These are phyloP conservation scores for Omphalotus olearius DNA, from an alignment of 1,284 basidiomycete genomes.

Conservation along the genomic window DNA sequence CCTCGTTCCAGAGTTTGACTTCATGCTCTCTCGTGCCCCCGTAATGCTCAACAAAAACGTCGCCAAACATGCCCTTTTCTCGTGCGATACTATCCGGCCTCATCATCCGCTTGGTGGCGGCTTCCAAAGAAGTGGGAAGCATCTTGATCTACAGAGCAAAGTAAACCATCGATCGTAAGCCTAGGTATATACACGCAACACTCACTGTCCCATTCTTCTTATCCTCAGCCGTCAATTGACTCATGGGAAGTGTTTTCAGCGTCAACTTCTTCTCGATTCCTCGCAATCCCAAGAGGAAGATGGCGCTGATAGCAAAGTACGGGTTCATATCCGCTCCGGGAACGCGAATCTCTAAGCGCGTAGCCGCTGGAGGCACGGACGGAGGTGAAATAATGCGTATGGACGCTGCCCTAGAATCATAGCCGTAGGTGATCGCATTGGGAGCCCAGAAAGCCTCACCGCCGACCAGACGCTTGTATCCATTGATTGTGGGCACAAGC, in stretches of 20 bases:
- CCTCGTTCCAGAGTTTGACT: constrained; percentile 80
- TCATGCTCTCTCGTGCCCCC: constrained; percentile 91
- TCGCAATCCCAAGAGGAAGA: constrained; percentile 82
- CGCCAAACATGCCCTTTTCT: constrained; percentile 69
- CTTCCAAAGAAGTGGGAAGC: constrained; percentile 75
- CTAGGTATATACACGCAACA: constrained; percentile 11
- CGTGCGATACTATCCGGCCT: constrained; percentile 74
- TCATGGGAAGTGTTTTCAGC: constrained; percentile 72
- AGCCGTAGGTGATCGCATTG: constrained; percentile 90
- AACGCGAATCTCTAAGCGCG: constrained; percentile 88
- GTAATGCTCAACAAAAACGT: constrained; percentile 91
- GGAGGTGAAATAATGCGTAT: constrained; percentile 91
- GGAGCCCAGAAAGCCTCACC: constrained; percentile 96
- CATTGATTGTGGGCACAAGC: constrained; percentile 93
- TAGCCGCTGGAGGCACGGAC: constrained; percentile 73
- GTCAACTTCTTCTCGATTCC: constrained; percentile 79
- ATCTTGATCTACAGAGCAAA: constrained; percentile 48
- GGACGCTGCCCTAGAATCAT: constrained; percentile 90
- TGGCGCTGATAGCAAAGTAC: constrained; percentile 82
- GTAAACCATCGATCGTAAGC: background rate
- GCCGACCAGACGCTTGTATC: constrained; percentile 96
- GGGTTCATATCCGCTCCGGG: constrained; percentile 97
- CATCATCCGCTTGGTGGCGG: constrained; percentile 81
- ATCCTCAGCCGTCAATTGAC: constrained; percentile 52
- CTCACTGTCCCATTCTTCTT: constrained; percentile 51